Percentiles rank a stretch among this genome's conserved stretches.
These are phyloP conservation scores for Syncephalastrum racemosum DNA, from an alignment of 371 early-diverging fungal genomes.

Conservation along the genomic window DNA sequence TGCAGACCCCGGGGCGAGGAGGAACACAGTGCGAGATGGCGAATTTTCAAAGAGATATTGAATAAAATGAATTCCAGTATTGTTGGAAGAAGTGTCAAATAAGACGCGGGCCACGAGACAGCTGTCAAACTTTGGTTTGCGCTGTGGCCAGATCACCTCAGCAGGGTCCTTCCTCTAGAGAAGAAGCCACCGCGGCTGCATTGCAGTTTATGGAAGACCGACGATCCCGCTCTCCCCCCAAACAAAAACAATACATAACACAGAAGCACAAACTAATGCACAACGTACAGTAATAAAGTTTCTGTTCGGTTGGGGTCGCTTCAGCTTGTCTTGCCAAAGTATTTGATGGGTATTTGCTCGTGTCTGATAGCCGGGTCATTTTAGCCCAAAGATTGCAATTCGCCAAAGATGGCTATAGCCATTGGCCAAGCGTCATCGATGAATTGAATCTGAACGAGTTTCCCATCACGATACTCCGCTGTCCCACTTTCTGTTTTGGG, in stretches of 20 bases:
- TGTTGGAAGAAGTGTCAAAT: too few relatives aligned
- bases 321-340: neutral
- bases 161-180: constrained; percentile 18
- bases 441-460: neutral
- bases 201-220: constrained; percentile 16
- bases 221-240: too few relatives aligned
- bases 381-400: neutral
- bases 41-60: too few relatives aligned
- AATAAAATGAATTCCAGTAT: too few relatives aligned
- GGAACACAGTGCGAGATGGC: too few relatives aligned
- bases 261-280: constrained; percentile 1
- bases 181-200: constrained; percentile 15
- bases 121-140: too few relatives aligned
- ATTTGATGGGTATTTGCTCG: neutral
- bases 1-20: too few relatives aligned
- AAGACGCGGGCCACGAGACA: too few relatives aligned
- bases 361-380: neutral
- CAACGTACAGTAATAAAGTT: constrained; percentile 1
- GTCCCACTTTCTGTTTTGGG: constrained; percentile 9
- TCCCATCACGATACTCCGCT: constrained; percentile 10
- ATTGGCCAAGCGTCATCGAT: too few relatives aligned
- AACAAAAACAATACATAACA: neutral
- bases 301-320: neutral
- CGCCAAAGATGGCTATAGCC: too few relatives aligned
- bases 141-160: neutral